A percentile compares a stretch with the other conserved stretches of the same genome.
Evolutionary conservation across 2,329 filamentous ascomycete species (phyloP).

Genomic region (Paracorniculantispora psalliotae): DNA sequence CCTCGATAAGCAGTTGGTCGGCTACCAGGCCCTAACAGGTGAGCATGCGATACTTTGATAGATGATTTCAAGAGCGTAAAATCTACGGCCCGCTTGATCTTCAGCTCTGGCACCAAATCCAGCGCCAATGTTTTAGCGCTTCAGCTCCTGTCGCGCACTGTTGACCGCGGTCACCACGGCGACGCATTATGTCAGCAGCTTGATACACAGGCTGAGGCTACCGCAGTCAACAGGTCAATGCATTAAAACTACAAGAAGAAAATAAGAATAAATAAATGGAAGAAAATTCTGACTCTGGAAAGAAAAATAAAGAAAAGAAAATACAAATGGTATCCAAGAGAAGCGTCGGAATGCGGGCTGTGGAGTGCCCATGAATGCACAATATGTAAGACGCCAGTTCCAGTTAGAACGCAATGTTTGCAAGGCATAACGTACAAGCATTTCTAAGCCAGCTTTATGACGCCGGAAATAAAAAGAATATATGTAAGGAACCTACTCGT

Average conservation of each 20-base stretch:
- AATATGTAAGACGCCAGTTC: background rate
- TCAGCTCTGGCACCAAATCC: background rate
- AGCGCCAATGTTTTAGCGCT: background rate
- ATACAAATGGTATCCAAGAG: background rate
- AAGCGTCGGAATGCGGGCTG: background rate
- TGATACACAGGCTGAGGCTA: background rate
- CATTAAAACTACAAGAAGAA: too few species aligned
- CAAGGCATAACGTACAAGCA: too few species aligned
- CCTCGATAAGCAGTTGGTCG: background rate
- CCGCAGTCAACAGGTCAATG: background rate
- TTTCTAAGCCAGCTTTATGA: too few species aligned
- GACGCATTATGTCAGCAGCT: conserved; percentile 12
- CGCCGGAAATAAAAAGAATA: too few species aligned
- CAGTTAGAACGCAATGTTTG: too few species aligned
- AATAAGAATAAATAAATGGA: too few species aligned
- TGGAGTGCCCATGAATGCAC: background rate
- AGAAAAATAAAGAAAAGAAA: background rate
- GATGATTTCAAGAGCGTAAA: background rate
- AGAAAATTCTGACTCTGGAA: background rate
- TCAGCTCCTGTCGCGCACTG: background rate
- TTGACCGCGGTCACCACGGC: conserved; percentile 6
- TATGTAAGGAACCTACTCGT: too few species aligned
- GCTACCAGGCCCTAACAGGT: background rate
- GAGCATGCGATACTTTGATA: background rate
- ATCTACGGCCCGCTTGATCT: background rate